Evolutionary conservation across 2,329 filamentous ascomycete genomes (phyloP).

Genomic region (Trichoderma koningii): DNA sequence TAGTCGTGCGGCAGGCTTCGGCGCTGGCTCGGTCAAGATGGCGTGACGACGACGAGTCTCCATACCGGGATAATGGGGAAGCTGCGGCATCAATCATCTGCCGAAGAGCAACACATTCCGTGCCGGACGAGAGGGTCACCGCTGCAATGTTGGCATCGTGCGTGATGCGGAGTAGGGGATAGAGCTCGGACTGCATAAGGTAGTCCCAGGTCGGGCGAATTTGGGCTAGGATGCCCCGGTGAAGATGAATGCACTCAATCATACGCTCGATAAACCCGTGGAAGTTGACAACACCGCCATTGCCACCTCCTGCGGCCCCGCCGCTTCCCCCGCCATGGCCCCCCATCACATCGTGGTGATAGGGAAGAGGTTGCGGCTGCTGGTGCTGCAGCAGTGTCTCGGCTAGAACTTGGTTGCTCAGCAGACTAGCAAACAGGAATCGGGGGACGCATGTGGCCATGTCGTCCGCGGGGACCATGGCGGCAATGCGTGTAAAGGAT

Average conservation of each 20-base stretch:
- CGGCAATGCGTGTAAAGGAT: conserved; percentile 41
- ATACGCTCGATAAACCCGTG: conserved; percentile 46
- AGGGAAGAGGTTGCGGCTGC: conserved; percentile 26
- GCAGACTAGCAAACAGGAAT: conserved; percentile 48
- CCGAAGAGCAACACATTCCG: conserved; percentile 35
- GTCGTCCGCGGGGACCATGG: conserved; percentile 33
- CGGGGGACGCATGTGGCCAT: conserved; percentile 40
- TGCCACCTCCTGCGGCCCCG: neutral
- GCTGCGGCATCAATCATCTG: conserved; percentile 28
- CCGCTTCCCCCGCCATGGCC: conserved; percentile 12
- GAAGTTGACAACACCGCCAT: conserved; percentile 36
- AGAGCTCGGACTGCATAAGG: conserved; percentile 42
- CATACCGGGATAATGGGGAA: conserved; percentile 37
- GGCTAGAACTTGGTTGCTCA: conserved; percentile 52
- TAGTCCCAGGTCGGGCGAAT: conserved; percentile 40
- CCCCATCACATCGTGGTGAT: conserved; percentile 24
- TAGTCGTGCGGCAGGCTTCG: conserved; percentile 38
- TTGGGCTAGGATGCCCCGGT: conserved; percentile 47
- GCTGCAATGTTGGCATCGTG: conserved; percentile 25
- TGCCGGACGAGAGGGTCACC: conserved; percentile 28
- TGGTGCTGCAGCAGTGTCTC: conserved; percentile 47
- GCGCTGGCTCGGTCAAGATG: conserved; percentile 34
- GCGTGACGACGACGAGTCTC: conserved; percentile 29
- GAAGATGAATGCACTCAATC: conserved; percentile 45
- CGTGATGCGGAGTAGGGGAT: conserved; percentile 34